Evolutionary conservation across 352 stramenopile genomes (phyloP), one percentile per base, ranked within the genome.

Genomic region (Globisporangium irregulare): DNA sequence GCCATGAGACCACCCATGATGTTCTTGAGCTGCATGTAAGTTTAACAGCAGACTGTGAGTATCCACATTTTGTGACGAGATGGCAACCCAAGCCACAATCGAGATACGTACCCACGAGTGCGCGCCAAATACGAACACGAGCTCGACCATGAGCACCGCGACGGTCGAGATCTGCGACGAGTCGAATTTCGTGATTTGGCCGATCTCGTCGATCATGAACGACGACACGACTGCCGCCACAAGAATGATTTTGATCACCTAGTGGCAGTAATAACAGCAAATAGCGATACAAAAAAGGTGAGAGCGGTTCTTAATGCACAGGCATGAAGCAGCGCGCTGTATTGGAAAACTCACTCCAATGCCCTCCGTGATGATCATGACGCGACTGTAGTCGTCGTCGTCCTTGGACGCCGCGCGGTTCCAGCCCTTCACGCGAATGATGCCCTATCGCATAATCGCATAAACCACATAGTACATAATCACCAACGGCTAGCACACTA

Each of bases 321-420:
- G 12, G 38, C 38, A 32, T 32, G 12, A 18, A 46, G 53, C 6
- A 4, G 53, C 22, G 10, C 18, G 9, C 8, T 43, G 22, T 14
- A 15, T n/a, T 15, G 25, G 6, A 2, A 24, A 18, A 63, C 68
- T 32, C 75, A 89, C 87, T 20, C 79, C 81, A 70, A 95, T 93
- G 59, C 86, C 83, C 64, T 95, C 87, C 0, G 86, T 93, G 67
- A 95, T 84, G 74, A 95, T 94, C 87, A 95, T 91, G 14, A 93
- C 81, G 58, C 87, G 75, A 73, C 84, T 92, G 66, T 93, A 92
- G 73, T 94, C 86, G 73, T 95, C 86, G 55, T 95, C 84, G 46
- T 91, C 82, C 65, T 87, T 88, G 29, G 77, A 82, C 18, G 84
- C 78, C 9, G 79, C 62, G 22, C 83, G 76, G 53, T 85, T 92